Evolutionary conservation across 129 eudicot genomes (phyloP), one percentile per base, ranked within the genome.

Genomic region (Escallonia herrerae): DNA sequence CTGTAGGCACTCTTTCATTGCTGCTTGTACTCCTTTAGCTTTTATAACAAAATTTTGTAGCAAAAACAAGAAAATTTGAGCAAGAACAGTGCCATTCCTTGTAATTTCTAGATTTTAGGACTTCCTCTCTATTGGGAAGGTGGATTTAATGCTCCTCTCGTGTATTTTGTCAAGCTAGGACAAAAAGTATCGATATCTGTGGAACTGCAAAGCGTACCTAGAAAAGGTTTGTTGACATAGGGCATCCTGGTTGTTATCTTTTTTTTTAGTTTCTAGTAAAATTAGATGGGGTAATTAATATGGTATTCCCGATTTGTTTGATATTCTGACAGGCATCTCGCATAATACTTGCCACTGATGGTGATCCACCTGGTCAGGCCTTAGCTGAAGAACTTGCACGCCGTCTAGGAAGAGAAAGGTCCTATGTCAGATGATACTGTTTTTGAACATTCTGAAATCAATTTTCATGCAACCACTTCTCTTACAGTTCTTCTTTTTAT

Each of bases 191-290:
- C 85, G 83, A 73, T 88, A 87, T 78, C 71, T 93, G 43, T 93
- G 98, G 98, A 93, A 88, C 81, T 93, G 98, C 86, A 86, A 71
- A 76, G 85, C 81, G 55, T 93, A 85, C 76, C 74, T 87, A 58
- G 85, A 75, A 9, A 79, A 83, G 98, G 98, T 93, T 73, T 67
- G 70, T 64, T 40, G 8, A 49, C 53, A 52, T 63, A 48, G 49
- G 10, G 22, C 14, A 15, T 69, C 51, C 39, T 46, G 7, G 73
- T 65, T 66, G 5, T 12, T 57, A 70, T 51, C 42, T 46, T 43
- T 10, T 11, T 40, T 66, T 22, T 22, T 22, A 22, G 33, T 22
- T 22, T 22, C 33, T 22, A 22, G 33, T 22, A 22, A 22, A 22
- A 22, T 22, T 22, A 22, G 33, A 22, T 1, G 1, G 33, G 33